Evolutionary conservation across 129 eudicot species (phyloP), one percentile per base, ranked within the genome.

Genomic region (Glebionis coronaria): DNA sequence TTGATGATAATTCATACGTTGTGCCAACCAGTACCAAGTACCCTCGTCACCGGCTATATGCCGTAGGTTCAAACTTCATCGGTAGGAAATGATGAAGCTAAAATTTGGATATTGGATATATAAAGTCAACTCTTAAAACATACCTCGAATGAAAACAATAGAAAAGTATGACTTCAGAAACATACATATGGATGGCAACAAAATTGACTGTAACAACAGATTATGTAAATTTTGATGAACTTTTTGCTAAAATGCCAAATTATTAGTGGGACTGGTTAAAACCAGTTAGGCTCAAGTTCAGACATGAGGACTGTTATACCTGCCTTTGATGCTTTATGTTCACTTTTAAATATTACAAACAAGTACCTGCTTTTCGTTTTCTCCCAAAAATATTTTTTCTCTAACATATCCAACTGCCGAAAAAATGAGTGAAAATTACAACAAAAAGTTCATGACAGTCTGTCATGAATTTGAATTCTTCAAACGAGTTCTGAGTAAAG

Each of bases 381-480:
- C 65, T 18, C 19, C 9, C 6, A 10, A 61, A 62, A 42, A 62
- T 18, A 62, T 10, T 42, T 10, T 20, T 45, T 35, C 38, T 44
- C 55, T 45, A 44, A 40, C 15, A 27, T 12, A 62, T 58, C 49
- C 66, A 70, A 60, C 67, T 46, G 60, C 35, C 3, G 11, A 59
- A 35, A 35, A 35, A 27, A 60, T 59, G 49, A 72, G 54, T 47
- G 29, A 58, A 65, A 47, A 59, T 72, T 35, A 72, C 53, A 72
- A 72, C 50, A 16, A 23, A 44, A 57, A n/a, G 74, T 23, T 70
- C 18, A 56, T 44, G 15, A 69, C 56, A 21, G 28, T 25, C 67
- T 44, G 12, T 25, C 74, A 70, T 44, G 74, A 69, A 19, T 42
- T 69, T 45, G 11, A 14, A 50, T 61, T 61, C 69, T 72, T 61